Conservation (phyloP, 2,329 filamentous ascomycete species). For the Aschersonia sp. region DNA sequence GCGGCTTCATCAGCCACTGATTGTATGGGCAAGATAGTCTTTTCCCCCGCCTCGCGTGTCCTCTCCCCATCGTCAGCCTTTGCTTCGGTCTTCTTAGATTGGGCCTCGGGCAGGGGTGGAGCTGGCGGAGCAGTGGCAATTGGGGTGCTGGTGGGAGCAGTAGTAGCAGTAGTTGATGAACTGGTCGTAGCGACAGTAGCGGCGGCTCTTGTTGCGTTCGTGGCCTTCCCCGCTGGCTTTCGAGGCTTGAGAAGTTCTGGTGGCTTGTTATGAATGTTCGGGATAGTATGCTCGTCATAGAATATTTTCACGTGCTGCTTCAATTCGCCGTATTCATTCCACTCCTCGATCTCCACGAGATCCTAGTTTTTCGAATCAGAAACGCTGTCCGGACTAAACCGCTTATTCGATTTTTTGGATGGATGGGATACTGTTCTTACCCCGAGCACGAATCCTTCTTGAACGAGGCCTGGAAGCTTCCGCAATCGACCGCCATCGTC, state of each 20-base stretch:
- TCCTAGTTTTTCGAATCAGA: conserved; percentile 40
- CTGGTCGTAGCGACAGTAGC: conserved; percentile 8
- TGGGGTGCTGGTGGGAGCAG: conserved; percentile 6
- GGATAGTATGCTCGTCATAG: conserved; percentile 47
- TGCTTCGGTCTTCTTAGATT: conserved; percentile 7
- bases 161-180: conserved; percentile 6
- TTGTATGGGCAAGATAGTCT: conserved; percentile 26
- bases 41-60: conserved; percentile 9
- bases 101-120: conserved; percentile 8
- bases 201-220: conserved; percentile 8
- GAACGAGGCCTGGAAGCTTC: conserved; percentile 80
- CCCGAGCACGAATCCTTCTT: conserved; percentile 71
- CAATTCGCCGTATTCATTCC: conserved; percentile 97
- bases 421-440: conserved; percentile 33
- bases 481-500: conserved; percentile 43
- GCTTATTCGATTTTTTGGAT: not conserved
- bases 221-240: conserved; percentile 11
- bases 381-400: not conserved
- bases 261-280: conserved; percentile 37
- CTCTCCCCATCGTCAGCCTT: conserved; percentile 6
- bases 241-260: conserved; percentile 21
- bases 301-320: conserved; percentile 67
- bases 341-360: conserved; percentile 87
- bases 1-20: conserved; percentile 52
- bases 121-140: conserved; percentile 5